Base-by-base conservation (phyloP, 352 stramenopile species). In the Globisporangium emineosum region DNA sequence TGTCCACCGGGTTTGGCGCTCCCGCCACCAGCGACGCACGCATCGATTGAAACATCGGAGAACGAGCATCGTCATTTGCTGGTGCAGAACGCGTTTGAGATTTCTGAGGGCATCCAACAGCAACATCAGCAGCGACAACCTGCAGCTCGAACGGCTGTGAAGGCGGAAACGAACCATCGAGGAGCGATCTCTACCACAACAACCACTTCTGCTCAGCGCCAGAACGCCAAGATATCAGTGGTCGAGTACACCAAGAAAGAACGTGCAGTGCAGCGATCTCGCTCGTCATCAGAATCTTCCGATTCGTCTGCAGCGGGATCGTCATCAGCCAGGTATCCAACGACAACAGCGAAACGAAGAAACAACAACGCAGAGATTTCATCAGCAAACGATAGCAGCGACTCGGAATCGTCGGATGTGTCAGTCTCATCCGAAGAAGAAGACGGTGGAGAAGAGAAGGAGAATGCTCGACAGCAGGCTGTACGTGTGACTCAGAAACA, bases 1-100 rank as follows among this genome's bases (percentile, higher is more conserved):
- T 88, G 79, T 55, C 72, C 77, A 5, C 65, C 71, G 2, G 79
- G 73, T 1, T 57, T 88, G n/a, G 64, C 60, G 52, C 60, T 88
- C 50, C 79, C 79, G 7, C 62, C 67, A 23, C 50, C 71, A 5
- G 54, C 33, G 21, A 64, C 55, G 5, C 52, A 45, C 1, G 42
- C 47, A 2, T 42, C 32, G 13, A 21, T 35, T 37, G 53, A 17
- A 57, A 17, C 37, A 21, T 54, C 35, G 61, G 29, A 60, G 25
- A 21, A 33, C 21, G 13, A 47, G n/a, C 15, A 33, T 19, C 53
- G 33, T 8, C 52, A 55, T 13, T 32, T 64, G 40, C 25, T 59
- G 30, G 49, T 15, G 0, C 49, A 53, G 5, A 9, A 52, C 13
- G 35, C 30, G 21, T 51, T 29, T 33, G 35, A 6, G 19, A 29